phyloP scores from a whole-genome alignment of 768 basidiomycete species.

The Lactarius quietus region DNA sequence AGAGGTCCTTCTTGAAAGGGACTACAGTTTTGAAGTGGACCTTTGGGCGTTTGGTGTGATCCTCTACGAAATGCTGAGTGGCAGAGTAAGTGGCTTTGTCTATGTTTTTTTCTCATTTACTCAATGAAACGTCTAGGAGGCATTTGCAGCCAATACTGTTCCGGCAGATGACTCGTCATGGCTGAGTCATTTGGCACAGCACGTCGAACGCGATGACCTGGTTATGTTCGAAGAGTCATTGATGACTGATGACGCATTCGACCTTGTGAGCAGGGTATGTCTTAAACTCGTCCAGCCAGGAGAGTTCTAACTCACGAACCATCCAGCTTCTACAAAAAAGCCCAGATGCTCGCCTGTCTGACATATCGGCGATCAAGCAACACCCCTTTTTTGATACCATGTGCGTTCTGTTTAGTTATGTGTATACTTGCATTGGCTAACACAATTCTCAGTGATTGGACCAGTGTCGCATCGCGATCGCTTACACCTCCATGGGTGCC shows the following conservation, averaged over 20 bases:
- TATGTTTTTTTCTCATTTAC: neutral
- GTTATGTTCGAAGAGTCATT: neutral
- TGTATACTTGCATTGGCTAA: neutral
- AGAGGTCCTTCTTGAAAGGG: constrained; percentile 10
- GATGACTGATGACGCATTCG: constrained; percentile 16
- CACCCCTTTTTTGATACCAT: constrained; percentile 12
- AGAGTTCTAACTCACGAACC: neutral
- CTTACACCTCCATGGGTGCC: constrained; percentile 18
- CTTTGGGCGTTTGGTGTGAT: constrained; percentile 25
- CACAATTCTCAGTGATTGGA: constrained; percentile 10
- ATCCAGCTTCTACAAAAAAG: constrained; percentile 2
- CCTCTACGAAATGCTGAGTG: constrained; percentile 21
- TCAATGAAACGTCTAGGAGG: constrained; percentile 5
- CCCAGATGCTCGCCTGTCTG: constrained; percentile 1
- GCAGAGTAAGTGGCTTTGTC: constrained; percentile 1
- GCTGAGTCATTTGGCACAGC: constrained; percentile 3
- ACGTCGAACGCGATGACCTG: constrained; percentile 7
- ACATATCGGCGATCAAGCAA: constrained; percentile 8
- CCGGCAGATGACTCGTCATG: constrained; percentile 5
- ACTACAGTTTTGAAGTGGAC: constrained; percentile 22
- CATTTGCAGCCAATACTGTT: constrained; percentile 11
- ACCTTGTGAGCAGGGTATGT: constrained; percentile 11
- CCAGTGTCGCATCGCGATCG: constrained; percentile 9
- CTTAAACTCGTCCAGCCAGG: neutral
- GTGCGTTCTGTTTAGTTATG: neutral